A percentile compares a stretch with the other conserved stretches of the same genome.
These are phyloP conservation scores for Coniferiporia weirii DNA, from an alignment of 1,284 basidiomycete species.

Conservation along the genomic window DNA sequence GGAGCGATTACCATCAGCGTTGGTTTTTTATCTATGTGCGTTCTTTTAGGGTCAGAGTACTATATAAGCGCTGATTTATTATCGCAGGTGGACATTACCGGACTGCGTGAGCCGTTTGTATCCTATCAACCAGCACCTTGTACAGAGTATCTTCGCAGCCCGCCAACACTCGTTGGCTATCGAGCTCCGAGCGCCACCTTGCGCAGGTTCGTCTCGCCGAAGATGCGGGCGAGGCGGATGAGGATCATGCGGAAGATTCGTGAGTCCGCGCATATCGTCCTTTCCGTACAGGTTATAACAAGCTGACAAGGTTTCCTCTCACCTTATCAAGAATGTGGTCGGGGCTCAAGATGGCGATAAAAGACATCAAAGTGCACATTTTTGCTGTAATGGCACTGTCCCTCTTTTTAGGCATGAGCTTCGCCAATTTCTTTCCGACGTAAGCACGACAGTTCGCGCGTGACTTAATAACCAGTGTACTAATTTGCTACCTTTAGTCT, in stretches of 20 bases:
- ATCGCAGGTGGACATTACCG: conserved; percentile 22
- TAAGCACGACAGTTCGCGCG: conserved; percentile 2
- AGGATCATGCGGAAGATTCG: conserved; percentile 28
- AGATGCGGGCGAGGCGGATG: conserved; percentile 37
- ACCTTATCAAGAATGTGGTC: conserved; percentile 16
- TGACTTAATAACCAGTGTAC: neutral
- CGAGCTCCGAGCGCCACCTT: conserved; percentile 34
- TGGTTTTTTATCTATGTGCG: conserved; percentile 18
- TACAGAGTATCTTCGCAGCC: conserved; percentile 7
- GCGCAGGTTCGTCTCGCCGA: conserved; percentile 41
- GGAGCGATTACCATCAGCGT: conserved; percentile 18
- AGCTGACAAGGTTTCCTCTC: neutral
- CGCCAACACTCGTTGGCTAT: conserved; percentile 38
- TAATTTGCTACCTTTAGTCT: conserved; percentile 21
- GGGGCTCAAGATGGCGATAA: conserved; percentile 25
- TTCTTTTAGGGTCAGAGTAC: no score
- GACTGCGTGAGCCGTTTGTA: conserved; percentile 20
- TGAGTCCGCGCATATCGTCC: conserved; percentile 3
- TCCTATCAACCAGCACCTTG: no score
- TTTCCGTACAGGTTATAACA: neutral
- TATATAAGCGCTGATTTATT: no score
- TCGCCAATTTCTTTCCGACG: conserved; percentile 33
- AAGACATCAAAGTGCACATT: conserved; percentile 31
- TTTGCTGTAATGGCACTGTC: conserved; percentile 25
- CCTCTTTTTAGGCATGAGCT: conserved; percentile 29